Percentiles rank a stretch among this genome's conserved stretches.
phyloP scores from a whole-genome alignment of 2,329 filamentous ascomycete genomes.

The Colletotrichum sp. region DNA sequence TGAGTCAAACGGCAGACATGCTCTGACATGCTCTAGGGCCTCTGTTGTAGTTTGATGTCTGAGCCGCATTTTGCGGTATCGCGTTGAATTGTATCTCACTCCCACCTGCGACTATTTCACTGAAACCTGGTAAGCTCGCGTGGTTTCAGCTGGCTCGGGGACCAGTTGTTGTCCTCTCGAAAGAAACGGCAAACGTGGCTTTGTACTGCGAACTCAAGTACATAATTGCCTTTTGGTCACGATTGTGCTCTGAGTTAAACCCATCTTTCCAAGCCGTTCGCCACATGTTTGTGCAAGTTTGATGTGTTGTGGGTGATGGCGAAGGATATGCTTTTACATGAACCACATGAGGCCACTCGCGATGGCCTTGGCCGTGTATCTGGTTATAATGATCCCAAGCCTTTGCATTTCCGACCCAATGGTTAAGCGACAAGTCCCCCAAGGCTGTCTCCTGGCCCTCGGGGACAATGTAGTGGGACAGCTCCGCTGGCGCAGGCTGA shows the following conservation, averaged over 20 bases:
- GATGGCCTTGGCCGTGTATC: neutral
- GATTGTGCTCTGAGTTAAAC: rapidly evolving
- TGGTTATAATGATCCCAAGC: neutral
- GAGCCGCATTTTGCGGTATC: too few relatives aligned
- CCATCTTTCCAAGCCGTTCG: neutral
- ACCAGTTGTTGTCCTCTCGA: too few relatives aligned
- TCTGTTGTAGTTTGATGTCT: too few relatives aligned
- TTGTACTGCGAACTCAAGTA: neutral
- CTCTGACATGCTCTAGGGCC: too few relatives aligned
- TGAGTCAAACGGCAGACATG: too few relatives aligned
- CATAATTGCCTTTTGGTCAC: neutral
- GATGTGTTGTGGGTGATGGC: rapidly evolving
- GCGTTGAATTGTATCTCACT: too few relatives aligned
- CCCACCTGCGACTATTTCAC: too few relatives aligned
- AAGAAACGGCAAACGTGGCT: neutral
- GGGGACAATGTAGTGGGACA: neutral
- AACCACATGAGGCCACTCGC: neutral
- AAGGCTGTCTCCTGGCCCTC: neutral
- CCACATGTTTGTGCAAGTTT: neutral
- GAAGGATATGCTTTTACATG: neutral
- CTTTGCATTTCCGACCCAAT: neutral
- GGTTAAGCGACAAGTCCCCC: neutral
- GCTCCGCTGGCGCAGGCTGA: neutral
- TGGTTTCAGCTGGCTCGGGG: too few relatives aligned
- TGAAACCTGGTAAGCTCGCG: too few relatives aligned